Percentiles rank a stretch among this genome's conserved stretches.
These are phyloP conservation scores for Salix viminalis DNA, from an alignment of 345 rosid genomes.

Conservation along the genomic window DNA sequence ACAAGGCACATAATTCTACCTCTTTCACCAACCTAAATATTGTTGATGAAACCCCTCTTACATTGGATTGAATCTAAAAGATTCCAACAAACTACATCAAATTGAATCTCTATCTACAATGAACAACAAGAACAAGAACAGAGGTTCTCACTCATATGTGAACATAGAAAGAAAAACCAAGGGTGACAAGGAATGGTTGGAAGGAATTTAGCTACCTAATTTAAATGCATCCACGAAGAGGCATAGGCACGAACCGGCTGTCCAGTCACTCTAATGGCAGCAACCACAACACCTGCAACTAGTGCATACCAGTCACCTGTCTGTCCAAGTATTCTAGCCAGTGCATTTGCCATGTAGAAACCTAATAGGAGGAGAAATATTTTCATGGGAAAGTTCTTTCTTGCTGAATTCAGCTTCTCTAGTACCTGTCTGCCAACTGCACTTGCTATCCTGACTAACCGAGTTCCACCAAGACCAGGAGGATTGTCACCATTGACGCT, in stretches of 20 bases:
- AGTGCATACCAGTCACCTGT: constrained; percentile 98
- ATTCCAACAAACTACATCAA: background rate
- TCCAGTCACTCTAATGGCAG: constrained; percentile 77
- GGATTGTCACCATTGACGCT: constrained; percentile 41
- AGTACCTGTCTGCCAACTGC: constrained; percentile 75
- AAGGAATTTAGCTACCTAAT: constrained; percentile 55
- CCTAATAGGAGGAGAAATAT: constrained; percentile 79
- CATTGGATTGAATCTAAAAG: background rate
- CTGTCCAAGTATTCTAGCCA: constrained; percentile 96
- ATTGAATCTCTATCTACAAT: background rate
- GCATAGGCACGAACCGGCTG: constrained; percentile 93
- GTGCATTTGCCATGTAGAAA: constrained; percentile 93
- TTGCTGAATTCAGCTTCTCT: constrained; percentile 70
- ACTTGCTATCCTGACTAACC: constrained; percentile 79
- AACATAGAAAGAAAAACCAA: background rate
- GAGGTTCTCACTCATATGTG: background rate
- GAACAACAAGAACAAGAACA: background rate
- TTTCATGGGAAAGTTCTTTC: constrained; percentile 90
- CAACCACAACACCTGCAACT: constrained; percentile 89
- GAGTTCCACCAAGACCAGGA: constrained; percentile 67
- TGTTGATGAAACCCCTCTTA: background rate
- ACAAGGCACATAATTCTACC: background rate
- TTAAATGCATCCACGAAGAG: constrained; percentile 99
- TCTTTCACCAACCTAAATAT: background rate
- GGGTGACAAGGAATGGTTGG: background rate